phyloP scores from a whole-genome alignment of 2,329 filamentous ascomycete genomes.

The Pseudofabraea citricarpa region DNA sequence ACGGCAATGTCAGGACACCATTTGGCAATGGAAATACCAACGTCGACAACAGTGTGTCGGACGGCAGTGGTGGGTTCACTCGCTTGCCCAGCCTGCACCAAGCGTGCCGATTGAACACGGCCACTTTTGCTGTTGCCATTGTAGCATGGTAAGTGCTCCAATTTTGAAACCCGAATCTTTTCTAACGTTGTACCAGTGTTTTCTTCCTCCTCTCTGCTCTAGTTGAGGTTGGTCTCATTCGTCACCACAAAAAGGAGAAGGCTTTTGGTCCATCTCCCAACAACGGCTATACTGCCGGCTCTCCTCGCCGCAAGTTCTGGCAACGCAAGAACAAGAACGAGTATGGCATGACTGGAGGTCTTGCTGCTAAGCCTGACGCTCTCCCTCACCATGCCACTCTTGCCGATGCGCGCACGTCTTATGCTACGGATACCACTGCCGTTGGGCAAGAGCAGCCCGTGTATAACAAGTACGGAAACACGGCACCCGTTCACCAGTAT shows the following conservation, averaged over 20 bases:
- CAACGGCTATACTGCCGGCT: conserved; percentile 65
- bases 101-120: conserved; percentile 73
- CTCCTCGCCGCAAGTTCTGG: conserved; percentile 33
- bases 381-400: conserved; percentile 35
- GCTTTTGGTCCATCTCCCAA: conserved; percentile 60
- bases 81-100: conserved; percentile 40
- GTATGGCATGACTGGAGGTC: conserved; percentile 16
- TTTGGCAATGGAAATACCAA: conserved; percentile 60
- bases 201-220: conserved; percentile 72
- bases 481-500: conserved; percentile 1
- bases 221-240: conserved; percentile 62
- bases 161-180: conserved; percentile 3
- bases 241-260: conserved; percentile 71
- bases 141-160: conserved; percentile 59
- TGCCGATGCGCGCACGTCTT: conserved; percentile 24
- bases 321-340: conserved; percentile 20
- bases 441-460: conserved; percentile 8
- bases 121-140: conserved; percentile 72
- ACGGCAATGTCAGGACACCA: conserved; percentile 57
- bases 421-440: conserved; percentile 23
- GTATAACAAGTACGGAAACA: conserved; percentile 10
- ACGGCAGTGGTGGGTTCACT: conserved; percentile 39
- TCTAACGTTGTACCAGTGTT: conserved; percentile 39
- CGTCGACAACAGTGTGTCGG: conserved; percentile 40
- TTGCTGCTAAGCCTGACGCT: conserved; percentile 24